phyloP scores from a whole-genome alignment of 2,329 filamentous ascomycete species.

The Monosporascus sp. region DNA sequence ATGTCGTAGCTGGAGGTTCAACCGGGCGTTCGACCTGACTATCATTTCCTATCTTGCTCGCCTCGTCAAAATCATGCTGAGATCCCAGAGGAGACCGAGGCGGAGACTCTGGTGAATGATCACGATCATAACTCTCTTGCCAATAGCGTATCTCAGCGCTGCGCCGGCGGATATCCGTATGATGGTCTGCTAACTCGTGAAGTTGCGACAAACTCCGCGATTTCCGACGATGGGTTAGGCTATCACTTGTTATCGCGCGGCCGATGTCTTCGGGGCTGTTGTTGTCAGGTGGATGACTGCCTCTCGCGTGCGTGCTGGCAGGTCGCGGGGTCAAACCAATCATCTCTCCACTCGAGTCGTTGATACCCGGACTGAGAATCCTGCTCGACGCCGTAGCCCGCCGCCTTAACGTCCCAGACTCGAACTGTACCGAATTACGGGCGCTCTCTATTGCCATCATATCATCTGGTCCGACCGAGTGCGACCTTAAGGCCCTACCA shows the following conservation, averaged over 20 bases:
- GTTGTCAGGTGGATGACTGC: conserved; percentile 31
- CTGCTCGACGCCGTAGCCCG: conserved; percentile 39
- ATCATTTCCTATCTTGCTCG: conserved; percentile 22
- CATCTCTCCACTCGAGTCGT: conserved; percentile 36
- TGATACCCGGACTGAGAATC: conserved; percentile 31
- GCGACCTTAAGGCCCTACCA: conserved; percentile 54
- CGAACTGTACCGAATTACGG: conserved; percentile 47
- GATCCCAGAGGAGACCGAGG: no score
- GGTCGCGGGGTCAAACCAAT: conserved; percentile 55
- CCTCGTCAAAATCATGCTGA: conserved; percentile 27
- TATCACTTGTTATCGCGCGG: conserved; percentile 55
- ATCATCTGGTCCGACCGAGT: conserved; percentile 53
- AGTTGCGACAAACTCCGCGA: conserved; percentile 56
- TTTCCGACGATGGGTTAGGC: conserved; percentile 42
- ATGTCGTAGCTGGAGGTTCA: conserved; percentile 29
- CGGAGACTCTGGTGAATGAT: conserved; percentile 5
- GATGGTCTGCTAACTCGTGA: conserved; percentile 31
- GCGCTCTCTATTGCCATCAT: conserved; percentile 47
- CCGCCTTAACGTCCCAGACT: conserved; percentile 31
- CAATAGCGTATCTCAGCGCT: conserved; percentile 61
- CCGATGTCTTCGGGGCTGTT: conserved; percentile 52
- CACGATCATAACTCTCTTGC: conserved; percentile 54
- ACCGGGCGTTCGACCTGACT: conserved; percentile 25
- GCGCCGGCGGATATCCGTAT: conserved; percentile 39
- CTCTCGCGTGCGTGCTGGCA: conserved; percentile 52